Base-by-base conservation (phyloP, 805 yeast genomes). In the Suhomyces xylopsoci region DNA sequence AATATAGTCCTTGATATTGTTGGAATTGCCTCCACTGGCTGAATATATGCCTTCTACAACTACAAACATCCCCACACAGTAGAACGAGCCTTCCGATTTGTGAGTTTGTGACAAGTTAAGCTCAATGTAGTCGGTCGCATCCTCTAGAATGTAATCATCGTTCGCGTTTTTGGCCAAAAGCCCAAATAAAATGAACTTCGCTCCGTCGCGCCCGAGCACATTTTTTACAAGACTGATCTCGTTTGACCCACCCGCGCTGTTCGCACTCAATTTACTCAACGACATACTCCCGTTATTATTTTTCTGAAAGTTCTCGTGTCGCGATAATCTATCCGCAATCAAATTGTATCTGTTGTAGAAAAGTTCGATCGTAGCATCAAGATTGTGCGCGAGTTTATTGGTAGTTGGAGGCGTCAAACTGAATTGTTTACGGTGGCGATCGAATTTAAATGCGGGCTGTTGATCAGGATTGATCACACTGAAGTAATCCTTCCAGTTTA, bases 1-100 rank as follows among this genome's bases (percentile, higher is more conserved):
- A 30, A 72, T 65, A 28, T 64, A 66, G 49, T 65, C 62, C 17
- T 66, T 65, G 20, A 62, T 55, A 28, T 64, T 63, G 49, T 65
- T 65, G 44, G 66, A 61, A 8, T 71, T 61, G 47, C 80, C 83
- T 2, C 85, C 83, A 15, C 83, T 80, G 3, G 85, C 84, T 14
- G 85, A 82, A 64, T 90, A 90, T 15, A 89, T 82, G 15, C 99
- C 99, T 62, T 90, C 96, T 49, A 88, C 86, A 2, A 93, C 69
- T 0, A 90, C 82, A 59, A 87, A 83, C 74, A 87, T 84, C 1
- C 99, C 98, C 0, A 82, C 77, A 2, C 85, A 81, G 61, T 81
- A 85, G 61, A 82, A 92, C 7, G 86, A 78, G 0, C 85, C 90
- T 2, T 75, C 75, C 22, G 87, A 80, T 44, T 87, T 85, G 15